Conservation (phyloP, 768 basidiomycete genomes). For the Tephrocybe sp. region DNA sequence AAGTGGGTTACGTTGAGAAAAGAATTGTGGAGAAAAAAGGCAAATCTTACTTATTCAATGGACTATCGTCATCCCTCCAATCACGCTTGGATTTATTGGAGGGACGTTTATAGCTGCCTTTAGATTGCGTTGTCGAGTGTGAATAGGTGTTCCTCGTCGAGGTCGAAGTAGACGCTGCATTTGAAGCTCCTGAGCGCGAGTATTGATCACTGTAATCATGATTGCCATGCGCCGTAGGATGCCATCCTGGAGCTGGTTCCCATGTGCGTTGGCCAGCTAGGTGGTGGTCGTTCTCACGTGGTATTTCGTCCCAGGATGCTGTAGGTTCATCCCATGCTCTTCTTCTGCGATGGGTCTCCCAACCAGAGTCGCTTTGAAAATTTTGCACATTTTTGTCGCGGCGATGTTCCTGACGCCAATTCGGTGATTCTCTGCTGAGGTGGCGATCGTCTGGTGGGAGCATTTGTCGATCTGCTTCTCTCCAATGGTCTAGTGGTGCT, state of each 20-base stretch:
- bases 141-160: slow-evolving; percentile 19
- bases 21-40: slow-evolving; percentile 1
- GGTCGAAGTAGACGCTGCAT: slow-evolving; percentile 27
- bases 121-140: slow-evolving; percentile 17
- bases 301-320: slow-evolving; percentile 21
- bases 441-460: slow-evolving; percentile 14
- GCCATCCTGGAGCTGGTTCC: slow-evolving; percentile 74
- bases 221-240: slow-evolving; percentile 40
- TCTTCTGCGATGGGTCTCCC: slow-evolving; percentile 50
- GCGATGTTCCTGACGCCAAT: slow-evolving; percentile 37
- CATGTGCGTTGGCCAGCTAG: slow-evolving; percentile 55
- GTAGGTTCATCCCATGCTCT: slow-evolving; percentile 37
- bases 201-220: slow-evolving; percentile 38
- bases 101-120: slow-evolving; percentile 29
- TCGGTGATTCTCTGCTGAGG: slow-evolving; percentile 25
- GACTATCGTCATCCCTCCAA: slow-evolving; percentile 60
- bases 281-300: slow-evolving; percentile 26
- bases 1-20: slow-evolving; percentile 3
- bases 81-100: slow-evolving; percentile 42
- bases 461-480: slow-evolving; percentile 35
- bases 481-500: slow-evolving; percentile 39
- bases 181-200: slow-evolving; percentile 11
- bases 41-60: slow-evolving; percentile 66
- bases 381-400: slow-evolving; percentile 35
- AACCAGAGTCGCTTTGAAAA: slow-evolving; percentile 48